These are phyloP conservation scores for Rhodosporidiobolus sp. DNA, from an alignment of 768 basidiomycete species.

Conservation along the genomic window DNA sequence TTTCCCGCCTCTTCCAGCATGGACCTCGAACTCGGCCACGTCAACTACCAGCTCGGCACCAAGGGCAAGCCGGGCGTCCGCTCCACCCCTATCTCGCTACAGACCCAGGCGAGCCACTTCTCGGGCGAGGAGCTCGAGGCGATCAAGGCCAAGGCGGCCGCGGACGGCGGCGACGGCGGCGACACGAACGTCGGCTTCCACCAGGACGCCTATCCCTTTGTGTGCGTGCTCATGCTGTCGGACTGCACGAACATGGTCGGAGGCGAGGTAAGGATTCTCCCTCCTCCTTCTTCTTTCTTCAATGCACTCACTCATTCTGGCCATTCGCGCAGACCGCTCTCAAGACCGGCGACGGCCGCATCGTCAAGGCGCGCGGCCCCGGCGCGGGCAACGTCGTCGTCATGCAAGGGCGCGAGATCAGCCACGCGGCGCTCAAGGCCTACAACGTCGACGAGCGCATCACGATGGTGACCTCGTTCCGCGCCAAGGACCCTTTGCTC, in stretches of 20 bases:
- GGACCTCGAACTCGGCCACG: conserved; percentile 20
- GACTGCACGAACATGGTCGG: conserved; percentile 26
- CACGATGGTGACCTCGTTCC: conserved; percentile 31
- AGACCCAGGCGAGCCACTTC: not conserved
- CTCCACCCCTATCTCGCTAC: not conserved
- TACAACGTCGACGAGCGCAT: conserved; percentile 21
- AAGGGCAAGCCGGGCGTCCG: not conserved
- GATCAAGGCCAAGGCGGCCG: not conserved
- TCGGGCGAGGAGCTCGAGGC: not conserved
- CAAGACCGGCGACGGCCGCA: conserved; percentile 25
- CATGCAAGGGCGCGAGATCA: conserved; percentile 17
- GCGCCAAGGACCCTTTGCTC: conserved; percentile 22
- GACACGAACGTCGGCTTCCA: conserved; percentile 9
- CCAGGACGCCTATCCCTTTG: conserved; percentile 13
- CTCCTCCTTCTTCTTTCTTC: not conserved
- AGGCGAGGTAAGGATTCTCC: conserved; percentile 13
- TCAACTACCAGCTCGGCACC: conserved; percentile 18
- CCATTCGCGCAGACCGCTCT: not conserved
- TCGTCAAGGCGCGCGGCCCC: conserved; percentile 25
- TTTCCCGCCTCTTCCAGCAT: not conserved
- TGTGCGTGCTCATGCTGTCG: conserved; percentile 31
- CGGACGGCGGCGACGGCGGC: not conserved
- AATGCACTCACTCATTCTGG: not conserved
- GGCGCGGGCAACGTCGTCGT: conserved; percentile 19
- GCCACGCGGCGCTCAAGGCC: conserved; percentile 25